Percentiles rank a stretch among this genome's conserved stretches.
Evolutionary conservation across 2,329 filamentous ascomycete genomes (phyloP).

Genomic region (Coniochaeta ligniaria): DNA sequence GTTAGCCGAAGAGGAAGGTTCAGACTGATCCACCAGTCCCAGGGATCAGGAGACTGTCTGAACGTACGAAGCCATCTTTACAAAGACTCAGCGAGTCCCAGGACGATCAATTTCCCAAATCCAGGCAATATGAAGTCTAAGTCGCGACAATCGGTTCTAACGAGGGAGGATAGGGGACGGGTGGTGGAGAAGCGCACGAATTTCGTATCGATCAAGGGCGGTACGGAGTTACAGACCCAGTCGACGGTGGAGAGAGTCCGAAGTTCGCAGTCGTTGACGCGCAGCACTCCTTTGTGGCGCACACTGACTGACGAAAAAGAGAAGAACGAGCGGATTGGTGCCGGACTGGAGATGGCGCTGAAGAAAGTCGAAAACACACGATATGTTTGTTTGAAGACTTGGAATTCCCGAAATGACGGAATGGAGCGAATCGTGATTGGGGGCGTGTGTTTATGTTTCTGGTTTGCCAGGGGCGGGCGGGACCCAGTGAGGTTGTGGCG

Average conservation of each 20-base stretch:
- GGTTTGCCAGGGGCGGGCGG: background rate
- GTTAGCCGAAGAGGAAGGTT: background rate
- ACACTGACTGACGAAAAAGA: background rate
- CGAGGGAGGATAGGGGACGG: background rate
- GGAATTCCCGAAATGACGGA: slow-evolving; percentile 2
- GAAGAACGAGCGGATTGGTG: background rate
- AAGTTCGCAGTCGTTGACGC: background rate
- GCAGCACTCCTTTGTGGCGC: background rate
- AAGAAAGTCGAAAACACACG: background rate
- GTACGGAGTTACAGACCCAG: background rate
- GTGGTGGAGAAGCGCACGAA: background rate
- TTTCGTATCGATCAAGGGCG: slow-evolving; percentile 1
- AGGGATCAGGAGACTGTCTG: background rate
- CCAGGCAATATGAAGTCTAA: background rate
- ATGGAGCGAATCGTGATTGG: slow-evolving; percentile 1
- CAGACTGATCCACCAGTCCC: background rate
- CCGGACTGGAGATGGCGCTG: background rate
- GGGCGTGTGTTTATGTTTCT: slow-evolving; percentile 3
- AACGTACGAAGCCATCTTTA: slow-evolving; percentile 3
- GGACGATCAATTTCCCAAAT: background rate
- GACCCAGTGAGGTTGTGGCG: background rate
- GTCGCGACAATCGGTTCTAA: background rate
- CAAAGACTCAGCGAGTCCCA: background rate
- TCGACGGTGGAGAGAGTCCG: background rate
- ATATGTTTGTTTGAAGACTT: background rate